phyloP scores from a whole-genome alignment of 169 alveolate genomes.

The Cryptosporidium andersoni region DNA sequence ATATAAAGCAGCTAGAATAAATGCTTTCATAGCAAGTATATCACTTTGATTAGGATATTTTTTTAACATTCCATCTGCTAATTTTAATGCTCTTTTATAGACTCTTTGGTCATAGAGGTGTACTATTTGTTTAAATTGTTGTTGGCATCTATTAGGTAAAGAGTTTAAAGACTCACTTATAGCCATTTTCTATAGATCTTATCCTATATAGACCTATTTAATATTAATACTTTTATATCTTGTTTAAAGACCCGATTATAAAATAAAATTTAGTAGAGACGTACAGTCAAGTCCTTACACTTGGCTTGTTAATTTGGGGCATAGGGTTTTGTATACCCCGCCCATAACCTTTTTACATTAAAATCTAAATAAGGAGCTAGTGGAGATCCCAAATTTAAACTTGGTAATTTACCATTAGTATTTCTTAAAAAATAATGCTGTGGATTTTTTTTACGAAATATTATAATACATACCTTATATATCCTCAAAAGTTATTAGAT shows the following conservation, averaged over 20 bases:
- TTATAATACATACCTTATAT: slow-evolving; percentile 12
- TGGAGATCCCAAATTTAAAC: background rate
- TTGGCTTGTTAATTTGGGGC: background rate
- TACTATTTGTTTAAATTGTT: slow-evolving; percentile 50
- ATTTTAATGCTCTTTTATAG: slow-evolving; percentile 73
- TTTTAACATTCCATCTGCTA: slow-evolving; percentile 73
- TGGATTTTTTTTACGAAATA: no score
- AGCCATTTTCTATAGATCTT: no score
- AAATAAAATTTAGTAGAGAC: no score
- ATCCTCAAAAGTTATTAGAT: slow-evolving; percentile 1
- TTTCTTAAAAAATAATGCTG: background rate
- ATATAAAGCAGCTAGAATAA: slow-evolving; percentile 64
- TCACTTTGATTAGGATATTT: slow-evolving; percentile 75
- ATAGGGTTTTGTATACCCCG: background rate
- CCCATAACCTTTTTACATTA: background rate
- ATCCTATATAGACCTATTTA: no score
- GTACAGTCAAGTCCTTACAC: background rate
- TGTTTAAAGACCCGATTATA: no score
- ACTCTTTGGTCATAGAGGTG: slow-evolving; percentile 73
- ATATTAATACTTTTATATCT: no score
- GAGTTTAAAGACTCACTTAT: no score
- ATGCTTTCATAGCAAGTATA: slow-evolving; percentile 74
- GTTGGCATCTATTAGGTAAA: slow-evolving; percentile 25
- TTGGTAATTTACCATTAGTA: background rate
- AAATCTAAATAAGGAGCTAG: background rate